Evolutionary conservation across 441 rosid genomes (phyloP), one percentile per base, ranked within the genome.

Genomic region (Pelargonium cotyledonis): DNA sequence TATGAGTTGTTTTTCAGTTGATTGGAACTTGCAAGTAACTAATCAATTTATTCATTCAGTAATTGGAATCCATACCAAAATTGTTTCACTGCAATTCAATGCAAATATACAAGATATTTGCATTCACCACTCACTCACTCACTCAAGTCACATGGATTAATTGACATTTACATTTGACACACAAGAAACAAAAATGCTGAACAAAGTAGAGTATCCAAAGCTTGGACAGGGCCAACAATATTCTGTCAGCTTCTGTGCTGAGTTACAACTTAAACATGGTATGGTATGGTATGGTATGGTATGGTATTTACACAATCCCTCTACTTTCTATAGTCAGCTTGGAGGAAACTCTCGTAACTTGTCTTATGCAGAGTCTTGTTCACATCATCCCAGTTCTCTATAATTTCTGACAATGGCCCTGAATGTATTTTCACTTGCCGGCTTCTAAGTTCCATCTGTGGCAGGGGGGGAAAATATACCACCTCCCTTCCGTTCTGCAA

Each of bases 351-450:
- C 82, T 82, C 86, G n/a, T 85, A 91, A 12, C 61, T 80, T 0
- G 97, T 91, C 70, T 97, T 94, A 15, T 81, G 82, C 70, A 91
- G 77, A 1, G 89, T 79, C 74, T 75, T 81, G 77, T 80, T 77
- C 47, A 95, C 84, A 66, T 91, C 96, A 70, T 88, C 90, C 96
- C 96, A 91, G 68, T 95, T 95, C 81, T 75, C 73, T 55, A 95
- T 76, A 44, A 80, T 89, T 65, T 81, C 88, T 0, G 89, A 82
- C 40, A 94, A 75, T 8, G 83, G 75, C 55, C 96, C 96, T 73
- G 80, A 81, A 75, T 95, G 97, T 79, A 95, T 95, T 57, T 95
- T 95, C 63, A 91, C 91, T 68, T 95, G 99, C 16, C 85, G 88
- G 73, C 97, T 95, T n/a, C 70, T 83, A 65, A 95, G 73, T 63